Percentiles rank a stretch among this genome's conserved stretches.
Evolutionary conservation across 805 yeast species (phyloP).

Genomic region (Metschnikowia bowlesiae): DNA sequence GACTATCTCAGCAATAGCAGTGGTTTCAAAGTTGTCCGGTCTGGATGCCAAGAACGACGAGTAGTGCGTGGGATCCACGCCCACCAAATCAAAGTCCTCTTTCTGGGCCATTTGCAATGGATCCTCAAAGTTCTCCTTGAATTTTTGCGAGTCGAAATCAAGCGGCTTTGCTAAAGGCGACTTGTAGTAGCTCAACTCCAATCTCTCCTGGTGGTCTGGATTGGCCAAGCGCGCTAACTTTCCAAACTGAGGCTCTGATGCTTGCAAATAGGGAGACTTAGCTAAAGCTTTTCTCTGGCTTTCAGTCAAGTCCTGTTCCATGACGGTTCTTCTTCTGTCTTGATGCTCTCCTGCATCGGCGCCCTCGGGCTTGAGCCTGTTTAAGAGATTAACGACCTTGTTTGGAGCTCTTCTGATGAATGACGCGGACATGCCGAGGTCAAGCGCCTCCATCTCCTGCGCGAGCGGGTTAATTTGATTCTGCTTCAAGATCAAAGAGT

Average conservation of each 20-base stretch:
- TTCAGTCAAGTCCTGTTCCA: slow-evolving; percentile 39
- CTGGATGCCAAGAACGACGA: slow-evolving; percentile 74
- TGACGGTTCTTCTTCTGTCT: slow-evolving; percentile 20
- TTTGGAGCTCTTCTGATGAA: slow-evolving; percentile 37
- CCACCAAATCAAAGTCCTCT: slow-evolving; percentile 35
- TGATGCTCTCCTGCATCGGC: slow-evolving; percentile 29
- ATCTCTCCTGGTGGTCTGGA: slow-evolving; percentile 19
- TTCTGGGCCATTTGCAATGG: slow-evolving; percentile 44
- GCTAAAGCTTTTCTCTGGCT: slow-evolving; percentile 52
- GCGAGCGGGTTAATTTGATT: slow-evolving; percentile 10
- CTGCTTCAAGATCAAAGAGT: slow-evolving; percentile 2
- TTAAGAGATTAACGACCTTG: slow-evolving; percentile 33
- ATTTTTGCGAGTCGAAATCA: slow-evolving; percentile 15
- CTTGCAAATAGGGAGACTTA: slow-evolving; percentile 49
- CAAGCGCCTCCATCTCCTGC: slow-evolving; percentile 28
- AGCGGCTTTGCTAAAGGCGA: slow-evolving; percentile 24
- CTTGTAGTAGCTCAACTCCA: slow-evolving; percentile 9
- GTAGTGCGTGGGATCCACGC: slow-evolving; percentile 60
- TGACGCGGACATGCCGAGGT: slow-evolving; percentile 38
- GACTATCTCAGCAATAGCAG: slow-evolving; percentile 74
- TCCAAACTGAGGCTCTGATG: slow-evolving; percentile 58
- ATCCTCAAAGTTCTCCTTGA: slow-evolving; percentile 16
- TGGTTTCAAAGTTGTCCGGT: slow-evolving; percentile 83
- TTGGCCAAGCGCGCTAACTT: slow-evolving; percentile 38
- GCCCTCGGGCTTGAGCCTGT: slow-evolving; percentile 10